phyloP scores from a whole-genome alignment of 352 stramenopile species.

The Globisporangium iwayamae region DNA sequence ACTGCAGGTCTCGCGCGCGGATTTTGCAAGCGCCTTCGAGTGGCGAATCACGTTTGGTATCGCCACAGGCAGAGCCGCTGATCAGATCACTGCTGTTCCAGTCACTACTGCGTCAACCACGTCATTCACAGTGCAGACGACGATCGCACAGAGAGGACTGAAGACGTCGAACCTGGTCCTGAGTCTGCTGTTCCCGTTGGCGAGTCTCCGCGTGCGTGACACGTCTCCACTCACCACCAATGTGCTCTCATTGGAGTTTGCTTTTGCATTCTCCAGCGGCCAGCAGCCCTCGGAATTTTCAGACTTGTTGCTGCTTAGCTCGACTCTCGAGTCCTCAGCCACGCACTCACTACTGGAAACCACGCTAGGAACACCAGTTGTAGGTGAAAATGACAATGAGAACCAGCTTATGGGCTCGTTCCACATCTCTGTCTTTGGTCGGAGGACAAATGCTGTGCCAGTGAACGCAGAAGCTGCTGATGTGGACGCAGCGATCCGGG shows the following conservation, averaged over 20 bases:
- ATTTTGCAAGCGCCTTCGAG: slow-evolving; percentile 13
- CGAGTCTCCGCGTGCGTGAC: slow-evolving; percentile 11
- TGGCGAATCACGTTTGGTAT: slow-evolving; percentile 20
- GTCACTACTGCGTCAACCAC: neutral
- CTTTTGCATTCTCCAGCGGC: neutral
- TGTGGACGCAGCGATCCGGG: slow-evolving; percentile 11
- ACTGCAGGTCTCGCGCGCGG: slow-evolving; percentile 15
- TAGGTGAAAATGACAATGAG: neutral
- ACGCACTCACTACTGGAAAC: slow-evolving; percentile 1
- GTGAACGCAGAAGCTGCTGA: slow-evolving; percentile 5
- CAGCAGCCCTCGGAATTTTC: slow-evolving; percentile 1
- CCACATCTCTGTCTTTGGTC: slow-evolving; percentile 11
- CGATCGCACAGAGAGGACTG: slow-evolving; percentile 1
- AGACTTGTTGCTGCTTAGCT: slow-evolving; percentile 9
- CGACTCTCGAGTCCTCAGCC: slow-evolving; percentile 1
- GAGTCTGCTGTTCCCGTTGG: neutral
- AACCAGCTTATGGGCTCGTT: neutral
- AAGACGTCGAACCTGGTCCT: slow-evolving; percentile 9
- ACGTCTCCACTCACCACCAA: neutral
- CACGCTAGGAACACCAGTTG: neutral
- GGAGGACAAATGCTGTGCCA: slow-evolving; percentile 1
- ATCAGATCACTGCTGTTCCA: neutral
- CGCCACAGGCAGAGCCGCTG: neutral
- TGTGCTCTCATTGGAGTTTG: slow-evolving; percentile 7
- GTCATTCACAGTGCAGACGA: slow-evolving; percentile 4